A percentile compares a stretch with the other conserved stretches of the same genome.
Conservation (phyloP, 192 early-diverging fungal species). For the Backusella luteola region DNA sequence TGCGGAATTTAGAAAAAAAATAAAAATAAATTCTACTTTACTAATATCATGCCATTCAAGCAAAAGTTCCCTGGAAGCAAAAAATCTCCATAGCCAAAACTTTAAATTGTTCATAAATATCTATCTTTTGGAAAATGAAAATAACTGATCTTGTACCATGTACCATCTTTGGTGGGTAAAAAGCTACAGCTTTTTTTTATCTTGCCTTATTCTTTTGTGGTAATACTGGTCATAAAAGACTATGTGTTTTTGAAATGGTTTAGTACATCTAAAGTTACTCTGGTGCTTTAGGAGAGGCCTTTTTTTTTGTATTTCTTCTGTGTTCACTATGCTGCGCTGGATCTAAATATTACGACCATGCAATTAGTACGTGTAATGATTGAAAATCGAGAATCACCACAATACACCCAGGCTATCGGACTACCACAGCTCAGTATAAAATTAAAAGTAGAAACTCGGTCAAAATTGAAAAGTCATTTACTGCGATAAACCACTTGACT, state of each 20-base stretch:
- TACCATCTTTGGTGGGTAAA: not conserved
- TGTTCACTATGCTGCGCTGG: not conserved
- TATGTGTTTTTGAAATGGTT: not conserved
- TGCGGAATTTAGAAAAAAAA: not conserved
- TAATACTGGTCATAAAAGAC: not conserved
- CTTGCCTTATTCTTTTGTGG: not conserved
- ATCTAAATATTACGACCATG: not conserved
- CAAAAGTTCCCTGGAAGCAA: not conserved
- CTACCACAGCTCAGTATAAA: not conserved
- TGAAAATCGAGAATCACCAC: not conserved
- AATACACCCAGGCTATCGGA: not conserved
- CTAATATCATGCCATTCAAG: not conserved
- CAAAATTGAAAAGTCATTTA: not conserved
- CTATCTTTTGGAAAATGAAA: not conserved
- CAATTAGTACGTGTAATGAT: not conserved
- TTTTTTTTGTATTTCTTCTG: not conserved
- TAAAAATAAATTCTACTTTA: not conserved
- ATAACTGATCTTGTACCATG: not conserved
- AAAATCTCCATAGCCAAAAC: not conserved
- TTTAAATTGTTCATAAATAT: not conserved
- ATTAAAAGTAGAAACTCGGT: not conserved
- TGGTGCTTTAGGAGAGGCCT: too few relatives aligned
- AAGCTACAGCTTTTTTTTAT: not conserved
- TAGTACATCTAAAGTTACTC: not conserved
- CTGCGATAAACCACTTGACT: not conserved